Conservation (phyloP, 2,329 filamentous ascomycete species). For the Colletotrichum nymphaeae region DNA sequence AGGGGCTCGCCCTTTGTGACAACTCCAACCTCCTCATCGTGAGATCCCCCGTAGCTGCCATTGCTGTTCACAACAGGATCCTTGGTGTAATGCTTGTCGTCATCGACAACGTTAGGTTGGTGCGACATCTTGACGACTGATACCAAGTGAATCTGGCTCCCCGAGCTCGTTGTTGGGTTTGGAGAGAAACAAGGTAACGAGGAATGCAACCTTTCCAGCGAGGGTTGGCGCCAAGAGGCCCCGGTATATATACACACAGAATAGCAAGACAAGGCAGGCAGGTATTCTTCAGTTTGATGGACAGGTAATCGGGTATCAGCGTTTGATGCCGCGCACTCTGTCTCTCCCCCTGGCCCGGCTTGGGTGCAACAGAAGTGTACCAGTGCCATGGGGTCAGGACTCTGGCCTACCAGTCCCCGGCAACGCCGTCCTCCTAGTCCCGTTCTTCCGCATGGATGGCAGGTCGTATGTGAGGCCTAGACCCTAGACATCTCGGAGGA, state of each 20-base stretch:
- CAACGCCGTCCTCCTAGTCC: neutral
- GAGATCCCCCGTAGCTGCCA: constrained; percentile 19
- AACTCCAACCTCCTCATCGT: constrained; percentile 50
- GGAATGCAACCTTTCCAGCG: neutral
- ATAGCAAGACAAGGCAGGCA: neutral
- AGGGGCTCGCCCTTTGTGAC: constrained; percentile 42
- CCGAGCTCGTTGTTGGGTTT: neutral
- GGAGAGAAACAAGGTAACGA: neutral
- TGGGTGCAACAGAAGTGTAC: constrained; percentile 8
- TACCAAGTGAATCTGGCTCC: neutral
- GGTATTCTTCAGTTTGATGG: neutral
- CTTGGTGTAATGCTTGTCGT: constrained; percentile 27
- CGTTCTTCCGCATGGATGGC: neutral
- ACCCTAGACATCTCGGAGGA: constrained; percentile 10
- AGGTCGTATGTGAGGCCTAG: neutral
- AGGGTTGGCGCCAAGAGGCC: neutral
- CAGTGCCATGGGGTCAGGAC: constrained; percentile 14
- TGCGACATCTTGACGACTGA: constrained; percentile 21
- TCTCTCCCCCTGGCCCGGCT: neutral
- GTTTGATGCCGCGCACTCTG: neutral
- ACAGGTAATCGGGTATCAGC: neutral
- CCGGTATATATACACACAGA: constrained; percentile 15
- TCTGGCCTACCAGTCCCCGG: neutral
- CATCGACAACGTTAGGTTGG: constrained; percentile 11
- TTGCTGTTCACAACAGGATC: constrained; percentile 12